A percentile compares a stretch with the other conserved stretches of the same genome.
These are phyloP conservation scores for Xylariaceae sp. DNA, from an alignment of 2,329 filamentous ascomycete genomes.

Conservation along the genomic window DNA sequence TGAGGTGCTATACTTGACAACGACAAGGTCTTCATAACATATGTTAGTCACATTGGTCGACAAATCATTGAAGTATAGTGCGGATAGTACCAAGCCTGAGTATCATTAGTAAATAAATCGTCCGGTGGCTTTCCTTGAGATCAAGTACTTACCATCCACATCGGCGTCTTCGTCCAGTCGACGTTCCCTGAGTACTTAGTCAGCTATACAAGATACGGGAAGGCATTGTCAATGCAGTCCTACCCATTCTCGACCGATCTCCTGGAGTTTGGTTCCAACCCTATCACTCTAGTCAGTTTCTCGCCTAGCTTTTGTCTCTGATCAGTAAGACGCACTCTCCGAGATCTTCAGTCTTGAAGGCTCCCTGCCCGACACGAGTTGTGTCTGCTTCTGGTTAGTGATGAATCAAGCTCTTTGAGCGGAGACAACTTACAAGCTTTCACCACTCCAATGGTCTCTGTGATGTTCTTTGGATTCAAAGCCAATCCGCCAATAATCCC, in stretches of 20 bases:
- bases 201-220: not conserved
- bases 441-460: constrained; percentile 2
- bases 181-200: constrained; percentile 2
- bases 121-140: not conserved
- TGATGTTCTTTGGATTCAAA: constrained; percentile 3
- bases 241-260: constrained; percentile 3
- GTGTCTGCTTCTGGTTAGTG: constrained; percentile 2
- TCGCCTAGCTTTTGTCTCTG: not conserved
- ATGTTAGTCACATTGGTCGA: not conserved
- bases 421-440: constrained; percentile 3
- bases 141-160: constrained; percentile 4
- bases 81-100: constrained; percentile 2
- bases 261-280: constrained; percentile 3
- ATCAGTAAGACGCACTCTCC: constrained; percentile 2
- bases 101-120: not conserved
- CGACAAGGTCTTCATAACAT: constrained; percentile 22
- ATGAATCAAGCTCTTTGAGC: not conserved
- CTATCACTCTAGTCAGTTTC: not conserved
- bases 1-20: constrained; percentile 1
- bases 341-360: constrained; percentile 2
- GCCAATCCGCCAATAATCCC: constrained; percentile 2
- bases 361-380: not conserved
- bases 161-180: constrained; percentile 4
- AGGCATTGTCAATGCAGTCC: not conserved
- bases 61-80: not conserved